Evolutionary conservation across 495 filamentous ascomycete genomes (phyloP).

Genomic region (Penicillium cataractarum): DNA sequence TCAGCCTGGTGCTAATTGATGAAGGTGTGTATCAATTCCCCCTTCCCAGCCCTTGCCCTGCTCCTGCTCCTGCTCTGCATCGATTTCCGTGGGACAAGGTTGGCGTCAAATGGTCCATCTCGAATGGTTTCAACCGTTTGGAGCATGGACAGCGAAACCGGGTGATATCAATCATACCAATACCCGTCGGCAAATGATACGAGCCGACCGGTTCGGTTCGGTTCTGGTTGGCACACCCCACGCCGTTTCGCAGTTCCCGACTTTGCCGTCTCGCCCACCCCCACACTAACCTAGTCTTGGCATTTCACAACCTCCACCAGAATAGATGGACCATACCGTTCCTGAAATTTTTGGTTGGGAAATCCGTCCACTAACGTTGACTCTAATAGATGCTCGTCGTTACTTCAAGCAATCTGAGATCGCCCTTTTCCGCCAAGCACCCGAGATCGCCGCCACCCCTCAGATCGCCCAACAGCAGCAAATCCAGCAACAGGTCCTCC

Average conservation of each 20-base stretch:
- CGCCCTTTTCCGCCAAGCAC: slow-evolving; percentile 92
- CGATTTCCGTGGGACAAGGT: background rate
- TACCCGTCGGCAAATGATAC: slow-evolving; percentile 47
- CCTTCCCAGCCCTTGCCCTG: no score
- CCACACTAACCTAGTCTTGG: slow-evolving; percentile 45
- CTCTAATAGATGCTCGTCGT: slow-evolving; percentile 75
- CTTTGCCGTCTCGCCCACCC: slow-evolving; percentile 28
- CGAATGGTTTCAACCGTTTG: background rate
- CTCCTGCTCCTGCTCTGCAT: background rate
- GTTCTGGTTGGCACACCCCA: slow-evolving; percentile 18
- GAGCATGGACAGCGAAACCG: no score
- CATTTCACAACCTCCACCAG: slow-evolving; percentile 25
- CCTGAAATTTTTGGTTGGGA: slow-evolving; percentile 2
- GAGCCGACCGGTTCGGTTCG: slow-evolving; percentile 26
- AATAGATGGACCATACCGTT: slow-evolving; percentile 15
- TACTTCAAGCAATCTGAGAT: slow-evolving; percentile 99
- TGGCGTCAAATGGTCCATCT: background rate
- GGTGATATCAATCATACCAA: slow-evolving; percentile 28
- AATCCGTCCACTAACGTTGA: slow-evolving; percentile 9
- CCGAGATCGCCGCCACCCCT: slow-evolving; percentile 58
- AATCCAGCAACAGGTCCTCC: slow-evolving; percentile 48
- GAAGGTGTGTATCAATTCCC: slow-evolving; percentile 64
- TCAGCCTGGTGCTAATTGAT: slow-evolving; percentile 94
- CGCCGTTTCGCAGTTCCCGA: slow-evolving; percentile 16
- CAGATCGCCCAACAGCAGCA: slow-evolving; percentile 51